Evolutionary conservation across 1,284 basidiomycete species (phyloP).

Genomic region (Ganoderma lucidum): DNA sequence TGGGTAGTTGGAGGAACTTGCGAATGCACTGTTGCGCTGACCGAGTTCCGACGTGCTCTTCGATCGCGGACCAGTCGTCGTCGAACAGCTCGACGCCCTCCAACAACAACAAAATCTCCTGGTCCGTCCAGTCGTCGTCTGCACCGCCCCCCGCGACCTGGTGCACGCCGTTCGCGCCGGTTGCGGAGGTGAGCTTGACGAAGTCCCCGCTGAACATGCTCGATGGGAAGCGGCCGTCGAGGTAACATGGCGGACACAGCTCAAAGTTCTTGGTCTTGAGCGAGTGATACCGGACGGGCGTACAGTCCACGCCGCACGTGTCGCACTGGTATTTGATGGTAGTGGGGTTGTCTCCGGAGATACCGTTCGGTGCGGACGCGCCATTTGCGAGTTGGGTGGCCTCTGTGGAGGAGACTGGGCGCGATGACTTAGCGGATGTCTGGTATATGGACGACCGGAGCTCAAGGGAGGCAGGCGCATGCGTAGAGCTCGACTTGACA

Average conservation of each 20-base stretch:
- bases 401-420: constrained; percentile 68
- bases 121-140: constrained; percentile 89
- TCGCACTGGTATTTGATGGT: constrained; percentile 82
- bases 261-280: constrained; percentile 93
- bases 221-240: constrained; percentile 95
- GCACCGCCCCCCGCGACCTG: constrained; percentile 53
- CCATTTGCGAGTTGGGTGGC: constrained; percentile 70
- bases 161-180: constrained; percentile 45
- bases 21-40: constrained; percentile 95
- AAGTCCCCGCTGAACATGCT: constrained; percentile 98
- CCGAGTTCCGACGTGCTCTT: constrained; percentile 92
- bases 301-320: constrained; percentile 95
- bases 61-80: constrained; percentile 94
- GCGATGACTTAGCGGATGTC: constrained; percentile 85
- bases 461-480: constrained; percentile 80
- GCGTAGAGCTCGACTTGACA: constrained; percentile 49
- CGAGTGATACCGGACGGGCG: constrained; percentile 89
- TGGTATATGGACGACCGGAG: constrained; percentile 90
- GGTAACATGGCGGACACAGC: constrained; percentile 91
- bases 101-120: constrained; percentile 88
- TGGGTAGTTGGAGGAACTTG: constrained; percentile 95
- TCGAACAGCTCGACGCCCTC: constrained; percentile 99
- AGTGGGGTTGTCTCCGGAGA: constrained; percentile 46
- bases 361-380: constrained; percentile 57
- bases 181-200: constrained; percentile 80